Conservation (phyloP, 1,284 basidiomycete genomes). For the Clitocybe nebularis region DNA sequence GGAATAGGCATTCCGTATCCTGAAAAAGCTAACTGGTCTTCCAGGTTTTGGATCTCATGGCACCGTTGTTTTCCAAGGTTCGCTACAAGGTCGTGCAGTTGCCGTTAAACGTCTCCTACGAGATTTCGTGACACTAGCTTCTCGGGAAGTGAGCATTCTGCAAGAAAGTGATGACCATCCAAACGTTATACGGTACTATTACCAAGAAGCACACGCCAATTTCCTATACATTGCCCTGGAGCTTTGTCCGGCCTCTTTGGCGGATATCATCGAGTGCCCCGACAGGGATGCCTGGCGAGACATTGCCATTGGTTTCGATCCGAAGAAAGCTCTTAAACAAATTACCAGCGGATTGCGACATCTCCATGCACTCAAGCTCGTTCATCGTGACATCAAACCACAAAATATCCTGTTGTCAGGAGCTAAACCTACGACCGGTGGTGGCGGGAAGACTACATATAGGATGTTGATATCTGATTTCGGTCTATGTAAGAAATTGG, state of each 20-base stretch:
- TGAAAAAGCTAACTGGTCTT: neutral
- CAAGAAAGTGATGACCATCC: conserved; percentile 98
- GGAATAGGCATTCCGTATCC: conserved; percentile 19
- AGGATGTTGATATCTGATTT: conserved; percentile 96
- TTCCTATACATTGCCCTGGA: conserved; percentile 98
- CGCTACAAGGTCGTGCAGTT: conserved; percentile 92
- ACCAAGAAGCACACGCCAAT: conserved; percentile 89
- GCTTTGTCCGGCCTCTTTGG: conserved; percentile 91
- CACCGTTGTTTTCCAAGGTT: conserved; percentile 92
- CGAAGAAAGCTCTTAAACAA: conserved; percentile 85
- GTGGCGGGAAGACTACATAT: conserved; percentile 48
- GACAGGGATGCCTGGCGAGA: conserved; percentile 62
- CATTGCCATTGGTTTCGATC: conserved; percentile 69
- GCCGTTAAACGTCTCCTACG: conserved; percentile 95
- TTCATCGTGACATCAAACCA: conserved; percentile 98
- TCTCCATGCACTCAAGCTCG: conserved; percentile 91
- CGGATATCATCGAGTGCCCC: conserved; percentile 87
- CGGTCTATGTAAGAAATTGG: conserved; percentile 89
- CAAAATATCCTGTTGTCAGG: conserved; percentile 94
- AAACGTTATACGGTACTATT: conserved; percentile 98
- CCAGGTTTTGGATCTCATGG: conserved; percentile 94
- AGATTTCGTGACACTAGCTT: conserved; percentile 93
- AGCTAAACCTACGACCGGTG: conserved; percentile 43
- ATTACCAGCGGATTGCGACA: conserved; percentile 88
- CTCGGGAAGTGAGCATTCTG: conserved; percentile 90